Base-by-base conservation (phyloP, 2,329 filamentous ascomycete species). In the Teratosphaeria pseudoeucalypti region DNA sequence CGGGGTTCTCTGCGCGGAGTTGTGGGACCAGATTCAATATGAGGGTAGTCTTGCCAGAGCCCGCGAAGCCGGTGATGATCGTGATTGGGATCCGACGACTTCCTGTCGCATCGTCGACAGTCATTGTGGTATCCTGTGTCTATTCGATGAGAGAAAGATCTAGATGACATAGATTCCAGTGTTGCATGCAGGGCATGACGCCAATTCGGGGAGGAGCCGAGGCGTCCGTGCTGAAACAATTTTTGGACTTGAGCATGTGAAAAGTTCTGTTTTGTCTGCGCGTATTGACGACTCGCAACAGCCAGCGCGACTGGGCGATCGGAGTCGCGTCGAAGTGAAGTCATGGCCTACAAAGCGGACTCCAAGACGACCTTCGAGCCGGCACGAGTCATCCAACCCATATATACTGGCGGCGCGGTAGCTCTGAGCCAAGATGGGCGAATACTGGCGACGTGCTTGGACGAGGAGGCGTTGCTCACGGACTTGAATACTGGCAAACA, bases 11-110 rank as follows among this genome's bases (percentile, higher is more conserved):
- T 62, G 85, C 86, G 59, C 86, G 85, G 14, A 99, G 86, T 77
- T 99, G 94, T 0, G 92, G 91, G 65, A 97, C 82, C 12, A 99
- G 87, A 75, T 94, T 94, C 63, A 99, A 86, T 64, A 99, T 91
- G 60, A 99, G 82, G 2, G 94, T 97, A 1, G 94, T 99, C 78
- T 97, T 97, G 61, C 94, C 94, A 9, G 90, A 92, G 70, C 94
- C 94, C 16, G 97, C 84, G 76, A 97, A 99, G 72, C 94, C 94
- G 5, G 94, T 99, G 57, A 99, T 81, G 71, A 99, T 95, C 54
- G 92, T 97, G 72, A 96, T 88, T 4, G 92, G 91, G 66, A 91
- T 94, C 6, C 67, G 69, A 29, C 58, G 58, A 34, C 39, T n/a
- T n/a, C 16, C 32, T 14, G 29, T 9, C 5, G 34, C 32, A 11